Percentiles rank a stretch among this genome's conserved stretches.
Evolutionary conservation across 163 green algal genomes (phyloP).

Genomic region (Volvox carteri): DNA sequence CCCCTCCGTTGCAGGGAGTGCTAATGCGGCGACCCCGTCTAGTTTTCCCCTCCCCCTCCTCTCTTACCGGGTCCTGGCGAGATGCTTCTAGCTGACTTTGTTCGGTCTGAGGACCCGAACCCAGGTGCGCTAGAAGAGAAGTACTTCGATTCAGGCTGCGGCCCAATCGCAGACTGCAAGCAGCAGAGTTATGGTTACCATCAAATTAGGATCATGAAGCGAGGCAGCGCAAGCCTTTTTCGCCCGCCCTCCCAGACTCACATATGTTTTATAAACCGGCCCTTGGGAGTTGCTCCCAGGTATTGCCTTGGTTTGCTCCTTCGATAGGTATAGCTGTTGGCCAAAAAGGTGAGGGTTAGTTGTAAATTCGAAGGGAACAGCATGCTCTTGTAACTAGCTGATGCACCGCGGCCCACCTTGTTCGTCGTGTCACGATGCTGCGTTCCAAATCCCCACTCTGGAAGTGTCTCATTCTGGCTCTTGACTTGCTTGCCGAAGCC

Average conservation of each 20-base stretch:
- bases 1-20: too few relatives aligned
- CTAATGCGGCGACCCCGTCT: too few relatives aligned
- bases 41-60: too few relatives aligned
- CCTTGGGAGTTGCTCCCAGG: slow-evolving; percentile 79
- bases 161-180: slow-evolving; percentile 65
- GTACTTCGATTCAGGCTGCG: slow-evolving; percentile 72
- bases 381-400: slow-evolving; percentile 12
- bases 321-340: slow-evolving; percentile 76
- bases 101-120: slow-evolving; percentile 69
- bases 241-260: slow-evolving; percentile 53
- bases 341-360: neutral
- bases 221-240: neutral
- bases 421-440: slow-evolving; percentile 61
- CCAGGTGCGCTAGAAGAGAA: slow-evolving; percentile 53
- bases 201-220: neutral
- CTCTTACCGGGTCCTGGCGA: slow-evolving; percentile 69
- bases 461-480: slow-evolving; percentile 50
- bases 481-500: slow-evolving; percentile 74
- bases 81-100: slow-evolving; percentile 55
- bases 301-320: slow-evolving; percentile 74
- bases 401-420: slow-evolving; percentile 59
- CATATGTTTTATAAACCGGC: slow-evolving; percentile 78
- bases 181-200: neutral
- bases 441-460: slow-evolving; percentile 72
- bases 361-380: slow-evolving; percentile 9